Evolutionary conservation across 2,329 filamentous ascomycete genomes (phyloP), one percentile per base, ranked within the genome.

Genomic region (Ophiostoma himal-ulmi): DNA sequence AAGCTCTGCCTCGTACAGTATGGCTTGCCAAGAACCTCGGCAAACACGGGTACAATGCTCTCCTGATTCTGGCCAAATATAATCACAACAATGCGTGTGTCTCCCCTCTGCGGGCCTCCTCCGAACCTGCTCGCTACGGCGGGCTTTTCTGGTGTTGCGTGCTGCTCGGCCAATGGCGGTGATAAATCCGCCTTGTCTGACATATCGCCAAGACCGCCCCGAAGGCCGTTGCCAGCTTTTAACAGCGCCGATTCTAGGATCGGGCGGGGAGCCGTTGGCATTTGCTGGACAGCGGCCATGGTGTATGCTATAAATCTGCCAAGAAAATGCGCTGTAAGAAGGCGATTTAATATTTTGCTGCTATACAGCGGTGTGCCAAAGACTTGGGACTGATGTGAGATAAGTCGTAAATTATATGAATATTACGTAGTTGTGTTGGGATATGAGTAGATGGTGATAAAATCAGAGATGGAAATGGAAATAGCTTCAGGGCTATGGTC

Each of bases 21-120:
- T 26, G 89, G 86, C 77, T 93, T 92, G 17, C 92, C 92, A 60
- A 95, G 80, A 8, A 94, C 89, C 75, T 94, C 91, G 36, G 92
- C 91, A 75, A 94, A 91, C 44, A 91, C 82, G 30, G 87, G 86
- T 37, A 94, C 88, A 73, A 95, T 91, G 57, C 85, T 84, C 72
- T 94, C 89, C 77, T 94, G 91, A 22, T 87, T 89, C 30, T 83
- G 82, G 13, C 89, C 88, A 78, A 90, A 92, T 22, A 94, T 79
- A 72, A 95, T 87, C 44, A 88, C 85, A 37, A 87, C 86, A 67
- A 85, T 87, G 70, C 87, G 83, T 10, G 82, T 82, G 74, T 89
- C 87, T 36, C 86, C 87, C 52, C 78, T 79, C 72, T 82, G 80
- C 8, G 85, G 80, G 4, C 81, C 81, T 68, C 81, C 83, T 71